Percentiles rank a stretch among this genome's conserved stretches.
phyloP scores from a whole-genome alignment of 768 basidiomycete genomes.

The Mycena vulgaris region DNA sequence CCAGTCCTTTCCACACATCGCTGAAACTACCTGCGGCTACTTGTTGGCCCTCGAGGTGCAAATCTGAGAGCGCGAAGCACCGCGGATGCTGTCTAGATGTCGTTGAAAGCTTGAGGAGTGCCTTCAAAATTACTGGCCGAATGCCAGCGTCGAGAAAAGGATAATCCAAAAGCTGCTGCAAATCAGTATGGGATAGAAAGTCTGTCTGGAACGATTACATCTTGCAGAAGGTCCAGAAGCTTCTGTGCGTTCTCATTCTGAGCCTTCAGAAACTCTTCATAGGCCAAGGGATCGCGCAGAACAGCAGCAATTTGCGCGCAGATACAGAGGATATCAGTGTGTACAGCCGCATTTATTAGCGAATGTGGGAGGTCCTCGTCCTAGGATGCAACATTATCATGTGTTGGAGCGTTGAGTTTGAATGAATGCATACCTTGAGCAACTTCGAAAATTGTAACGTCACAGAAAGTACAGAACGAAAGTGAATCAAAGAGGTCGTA shows the following conservation, averaged over 20 bases:
- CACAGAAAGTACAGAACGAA: slow-evolving; percentile 21
- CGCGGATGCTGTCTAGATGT: slow-evolving; percentile 27
- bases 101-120: slow-evolving; percentile 30
- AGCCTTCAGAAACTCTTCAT: slow-evolving; percentile 27
- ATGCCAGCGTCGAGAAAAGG: slow-evolving; percentile 30
- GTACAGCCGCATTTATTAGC: slow-evolving; percentile 29
- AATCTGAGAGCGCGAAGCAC: slow-evolving; percentile 31
- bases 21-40: slow-evolving; percentile 33
- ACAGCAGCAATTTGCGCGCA: slow-evolving; percentile 30
- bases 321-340: slow-evolving; percentile 34
- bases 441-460: slow-evolving; percentile 27
- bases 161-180: slow-evolving; percentile 34
- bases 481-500: slow-evolving; percentile 29
- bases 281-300: slow-evolving; percentile 5
- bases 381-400: slow-evolving; percentile 1
- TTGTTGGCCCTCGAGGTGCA: slow-evolving; percentile 16
- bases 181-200: not conserved
- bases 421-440: slow-evolving; percentile 20
- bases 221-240: slow-evolving; percentile 41
- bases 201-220: slow-evolving; percentile 12
- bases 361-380: slow-evolving; percentile 23
- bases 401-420: not conserved
- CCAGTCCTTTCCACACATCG: slow-evolving; percentile 36
- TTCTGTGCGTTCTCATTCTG: slow-evolving; percentile 34
- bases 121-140: slow-evolving; percentile 33